These are phyloP conservation scores for Aspergillus sergii DNA, from an alignment of 2,329 filamentous ascomycete species.

Conservation along the genomic window DNA sequence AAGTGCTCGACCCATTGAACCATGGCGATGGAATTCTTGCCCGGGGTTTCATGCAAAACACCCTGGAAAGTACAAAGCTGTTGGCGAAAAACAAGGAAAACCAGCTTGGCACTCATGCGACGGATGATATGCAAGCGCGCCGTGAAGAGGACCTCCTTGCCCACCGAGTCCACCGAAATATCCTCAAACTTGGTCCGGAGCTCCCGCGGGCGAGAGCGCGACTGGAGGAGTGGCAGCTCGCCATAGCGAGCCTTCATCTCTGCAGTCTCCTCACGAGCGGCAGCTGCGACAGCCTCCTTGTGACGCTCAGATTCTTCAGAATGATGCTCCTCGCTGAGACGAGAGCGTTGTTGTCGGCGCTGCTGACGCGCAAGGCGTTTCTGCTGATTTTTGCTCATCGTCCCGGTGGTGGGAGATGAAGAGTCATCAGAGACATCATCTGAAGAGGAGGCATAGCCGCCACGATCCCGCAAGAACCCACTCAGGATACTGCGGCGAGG, in stretches of 20 bases:
- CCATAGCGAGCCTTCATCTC: constrained; percentile 64
- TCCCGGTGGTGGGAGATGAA: constrained; percentile 26
- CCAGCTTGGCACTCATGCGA: constrained; percentile 77
- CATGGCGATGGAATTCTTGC: constrained; percentile 70
- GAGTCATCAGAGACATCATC: constrained; percentile 47
- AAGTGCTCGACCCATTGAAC: constrained; percentile 86
- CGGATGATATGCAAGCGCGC: constrained; percentile 78
- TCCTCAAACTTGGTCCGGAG: constrained; percentile 53
- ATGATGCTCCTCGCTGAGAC: constrained; percentile 47
- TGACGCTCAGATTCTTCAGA: constrained; percentile 42
- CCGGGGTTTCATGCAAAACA: constrained; percentile 66
- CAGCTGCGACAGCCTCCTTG: constrained; percentile 48
- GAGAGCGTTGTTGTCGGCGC: constrained; percentile 41
- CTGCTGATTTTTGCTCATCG: constrained; percentile 50
- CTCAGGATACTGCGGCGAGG: constrained; percentile 45
- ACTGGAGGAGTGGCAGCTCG: constrained; percentile 60
- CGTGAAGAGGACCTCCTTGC: constrained; percentile 66
- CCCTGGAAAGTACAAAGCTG: constrained; percentile 83
- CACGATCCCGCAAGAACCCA: constrained; percentile 43
- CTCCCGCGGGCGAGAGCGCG: constrained; percentile 53
- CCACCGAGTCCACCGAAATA: constrained; percentile 56
- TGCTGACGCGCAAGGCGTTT: constrained; percentile 46
- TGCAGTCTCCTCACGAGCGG: constrained; percentile 57
- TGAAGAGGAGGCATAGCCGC: constrained; percentile 46
- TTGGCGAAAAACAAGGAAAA: constrained; percentile 85